Conservation (phyloP, 2,329 filamentous ascomycete species). For the Trichoderma aggressivum region DNA sequence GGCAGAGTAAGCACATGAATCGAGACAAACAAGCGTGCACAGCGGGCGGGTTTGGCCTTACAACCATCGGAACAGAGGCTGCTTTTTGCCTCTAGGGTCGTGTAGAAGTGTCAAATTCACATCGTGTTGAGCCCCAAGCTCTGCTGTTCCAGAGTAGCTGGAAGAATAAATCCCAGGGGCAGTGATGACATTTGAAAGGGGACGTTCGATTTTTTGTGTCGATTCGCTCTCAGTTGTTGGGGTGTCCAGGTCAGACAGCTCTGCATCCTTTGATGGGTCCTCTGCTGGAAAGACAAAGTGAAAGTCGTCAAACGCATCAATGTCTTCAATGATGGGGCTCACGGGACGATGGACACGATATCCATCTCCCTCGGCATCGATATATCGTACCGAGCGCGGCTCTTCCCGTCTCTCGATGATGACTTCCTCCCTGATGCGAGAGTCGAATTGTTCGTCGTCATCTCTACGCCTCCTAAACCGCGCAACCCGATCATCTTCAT, state of each 20-base stretch:
- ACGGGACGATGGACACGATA: neutral
- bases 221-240: constrained; percentile 27
- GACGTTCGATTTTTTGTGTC: constrained; percentile 20
- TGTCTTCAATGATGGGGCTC: constrained; percentile 25
- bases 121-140: constrained; percentile 35
- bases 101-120: constrained; percentile 36
- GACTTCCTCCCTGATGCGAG: neutral
- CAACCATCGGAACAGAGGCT: constrained; percentile 43
- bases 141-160: constrained; percentile 38
- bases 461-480: neutral
- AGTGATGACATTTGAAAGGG: constrained; percentile 18
- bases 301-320: constrained; percentile 31
- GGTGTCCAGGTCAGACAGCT: constrained; percentile 30
- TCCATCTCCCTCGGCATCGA: neutral
- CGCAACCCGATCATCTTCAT: neutral
- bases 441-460: neutral
- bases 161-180: constrained; percentile 33
- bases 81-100: constrained; percentile 30
- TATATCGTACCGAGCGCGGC: neutral
- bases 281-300: constrained; percentile 24
- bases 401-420: neutral
- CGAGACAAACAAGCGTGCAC: neutral
- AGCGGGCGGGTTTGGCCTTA: constrained; percentile 21
- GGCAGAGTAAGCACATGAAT: neutral
- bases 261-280: constrained; percentile 27